Percentiles rank a stretch among this genome's conserved stretches.
These are phyloP conservation scores for Botrytis sinoallii DNA, from an alignment of 2,329 filamentous ascomycete genomes.

Conservation along the genomic window DNA sequence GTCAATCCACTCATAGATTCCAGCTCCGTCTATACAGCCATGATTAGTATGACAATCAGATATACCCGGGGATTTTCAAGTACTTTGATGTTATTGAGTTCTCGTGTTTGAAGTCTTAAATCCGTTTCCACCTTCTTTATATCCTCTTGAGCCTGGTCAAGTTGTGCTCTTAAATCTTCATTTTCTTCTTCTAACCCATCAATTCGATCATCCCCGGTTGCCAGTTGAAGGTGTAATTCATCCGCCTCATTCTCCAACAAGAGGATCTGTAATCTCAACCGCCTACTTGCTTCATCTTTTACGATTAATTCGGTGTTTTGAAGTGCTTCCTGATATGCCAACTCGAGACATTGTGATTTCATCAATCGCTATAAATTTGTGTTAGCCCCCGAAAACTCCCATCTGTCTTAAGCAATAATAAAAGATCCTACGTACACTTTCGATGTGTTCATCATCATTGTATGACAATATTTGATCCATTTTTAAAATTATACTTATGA, in stretches of 20 bases:
- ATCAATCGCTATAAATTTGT: constrained; percentile 30
- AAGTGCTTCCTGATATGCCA: constrained; percentile 63
- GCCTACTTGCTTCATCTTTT: constrained; percentile 72
- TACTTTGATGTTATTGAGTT: constrained; percentile 56
- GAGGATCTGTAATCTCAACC: constrained; percentile 65
- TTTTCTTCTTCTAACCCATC: constrained; percentile 51
- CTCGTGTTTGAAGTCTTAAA: constrained; percentile 49
- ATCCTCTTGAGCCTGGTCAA: constrained; percentile 46
- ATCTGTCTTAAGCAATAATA: neutral
- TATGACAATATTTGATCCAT: constrained; percentile 36
- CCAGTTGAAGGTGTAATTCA: constrained; percentile 61
- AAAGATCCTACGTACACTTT: constrained; percentile 28
- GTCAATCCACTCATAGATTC: constrained; percentile 63
- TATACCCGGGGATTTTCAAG: constrained; percentile 14
- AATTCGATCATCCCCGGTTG: constrained; percentile 57
- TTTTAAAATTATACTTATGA: constrained; percentile 11
- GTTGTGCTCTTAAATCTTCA: constrained; percentile 47
- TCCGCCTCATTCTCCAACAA: constrained; percentile 74
- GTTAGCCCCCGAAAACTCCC: constrained; percentile 8
- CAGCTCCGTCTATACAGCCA: constrained; percentile 61
- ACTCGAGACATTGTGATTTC: constrained; percentile 52
- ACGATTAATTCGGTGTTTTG: constrained; percentile 65
- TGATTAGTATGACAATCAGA: constrained; percentile 1
- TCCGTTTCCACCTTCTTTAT: constrained; percentile 38
- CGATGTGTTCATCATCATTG: constrained; percentile 32